Evolutionary conservation across 495 filamentous ascomycete genomes (phyloP), one percentile per base, ranked within the genome.

Genomic region (Penicillium canariense): DNA sequence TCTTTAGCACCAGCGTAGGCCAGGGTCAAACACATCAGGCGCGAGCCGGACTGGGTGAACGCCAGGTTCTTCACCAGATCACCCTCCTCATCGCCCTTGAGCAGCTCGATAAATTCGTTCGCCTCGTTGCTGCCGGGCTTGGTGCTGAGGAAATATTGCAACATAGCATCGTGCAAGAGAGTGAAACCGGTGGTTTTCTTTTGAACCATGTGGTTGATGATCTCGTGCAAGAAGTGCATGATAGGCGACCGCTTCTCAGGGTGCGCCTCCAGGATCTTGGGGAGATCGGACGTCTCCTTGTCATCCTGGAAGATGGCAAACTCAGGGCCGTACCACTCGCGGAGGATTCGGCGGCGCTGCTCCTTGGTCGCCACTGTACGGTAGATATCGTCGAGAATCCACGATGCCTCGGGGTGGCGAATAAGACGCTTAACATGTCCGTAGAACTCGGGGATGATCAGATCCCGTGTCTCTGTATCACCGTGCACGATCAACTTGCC

Each of bases 351-450:
- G 18, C 86, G 83, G 67, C 91, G 90, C 66, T 99, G 95, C 55
- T 87, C 80, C 59, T 82, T 81, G 5, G 88, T 94, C 14, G 92
- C 92, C 56, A 89, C 84, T 31, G 84, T 83, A 26, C 94, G 84
- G 73, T 96, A 99, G 55, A 95, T 85, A 73, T 99, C 95, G 64
- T 99, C 95, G 35, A 99, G 77, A 57, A 97, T 96, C 89, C 94
- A 97, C 15, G 90, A 90, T 20, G 89, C 93, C 71, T 97, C 95
- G 2, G 92, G 84, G 70, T 99, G 95, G 60, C 92, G 93, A 61
- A 97, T 96, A 51, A 99, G 77, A 56, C 90, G 90, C 60, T 87
- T 85, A 40, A 96, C 89, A 60, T 90, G 83, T 15, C 94, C 93
- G 66, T 91, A 96, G 72, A 99, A 97, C 67, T 99, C 94, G 17